Percentiles rank a stretch among this genome's conserved stretches.
Evolutionary conservation across 495 filamentous ascomycete species (phyloP).

Genomic region (Durotheca rogersii): DNA sequence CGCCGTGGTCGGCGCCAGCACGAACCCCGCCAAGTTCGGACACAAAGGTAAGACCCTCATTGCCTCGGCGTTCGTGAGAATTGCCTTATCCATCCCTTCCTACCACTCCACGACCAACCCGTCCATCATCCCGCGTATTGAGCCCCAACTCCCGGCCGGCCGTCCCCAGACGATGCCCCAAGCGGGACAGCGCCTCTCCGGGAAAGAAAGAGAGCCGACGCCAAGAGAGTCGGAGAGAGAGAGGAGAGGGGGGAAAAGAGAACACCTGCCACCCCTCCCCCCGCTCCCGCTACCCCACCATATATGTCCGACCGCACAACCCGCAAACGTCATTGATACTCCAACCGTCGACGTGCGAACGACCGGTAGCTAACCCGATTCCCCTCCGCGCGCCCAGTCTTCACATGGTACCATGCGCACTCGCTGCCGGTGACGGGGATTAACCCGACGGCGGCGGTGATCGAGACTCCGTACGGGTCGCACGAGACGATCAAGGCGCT

Average conservation of each 20-base stretch:
- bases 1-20: constrained; percentile 88
- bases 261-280: no score
- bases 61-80: constrained; percentile 10
- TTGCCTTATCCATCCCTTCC: background rate
- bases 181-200: constrained; percentile 6
- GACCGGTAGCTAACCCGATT: no score
- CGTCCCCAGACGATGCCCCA: no score
- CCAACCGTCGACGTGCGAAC: no score
- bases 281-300: no score
- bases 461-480: constrained; percentile 50
- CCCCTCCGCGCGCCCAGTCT: constrained; percentile 54
- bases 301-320: no score
- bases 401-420: constrained; percentile 83
- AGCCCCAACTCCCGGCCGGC: no score
- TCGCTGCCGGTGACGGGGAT: constrained; percentile 75
- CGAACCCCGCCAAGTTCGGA: constrained; percentile 82
- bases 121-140: background rate
- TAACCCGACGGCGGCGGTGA: constrained; percentile 68
- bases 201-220: no score
- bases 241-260: no score
- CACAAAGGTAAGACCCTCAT: constrained; percentile 67
- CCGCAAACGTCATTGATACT: no score
- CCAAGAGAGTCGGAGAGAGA: no score
- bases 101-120: background rate
- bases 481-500: constrained; percentile 68